These are phyloP conservation scores for Globisporangium emineosum DNA, from an alignment of 352 stramenopile genomes.

Conservation along the genomic window DNA sequence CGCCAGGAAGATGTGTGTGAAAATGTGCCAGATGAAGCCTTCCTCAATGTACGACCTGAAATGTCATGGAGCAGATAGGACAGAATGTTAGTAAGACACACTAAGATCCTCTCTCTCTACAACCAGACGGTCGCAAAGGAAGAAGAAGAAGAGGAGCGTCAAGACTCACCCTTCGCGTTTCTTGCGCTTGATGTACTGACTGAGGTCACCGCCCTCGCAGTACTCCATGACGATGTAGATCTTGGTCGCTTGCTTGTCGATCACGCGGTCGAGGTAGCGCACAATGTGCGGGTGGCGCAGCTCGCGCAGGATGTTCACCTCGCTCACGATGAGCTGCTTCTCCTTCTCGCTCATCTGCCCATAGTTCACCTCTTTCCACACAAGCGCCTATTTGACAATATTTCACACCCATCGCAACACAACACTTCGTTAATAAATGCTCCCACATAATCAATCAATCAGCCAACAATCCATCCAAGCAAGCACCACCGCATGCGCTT, in stretches of 20 bases:
- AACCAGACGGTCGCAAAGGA: not conserved
- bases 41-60: constrained; percentile 89
- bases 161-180: constrained; percentile 74
- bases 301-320: constrained; percentile 94
- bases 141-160: not conserved
- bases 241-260: constrained; percentile 90
- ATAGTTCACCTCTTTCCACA: constrained; percentile 94
- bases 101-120: not conserved
- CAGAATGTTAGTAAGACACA: not conserved
- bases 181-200: constrained; percentile 90
- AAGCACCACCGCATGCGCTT: not conserved
- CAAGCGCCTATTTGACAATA: constrained; percentile 69
- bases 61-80: not conserved
- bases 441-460: not conserved
- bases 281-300: constrained; percentile 92
- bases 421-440: not conserved
- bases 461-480: not conserved
- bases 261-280: constrained; percentile 92
- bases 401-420: not conserved
- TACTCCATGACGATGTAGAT: constrained; percentile 96
- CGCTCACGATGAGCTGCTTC: constrained; percentile 92
- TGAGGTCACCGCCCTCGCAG: constrained; percentile 89
- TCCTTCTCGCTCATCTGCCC: constrained; percentile 92
- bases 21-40: constrained; percentile 91
- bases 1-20: constrained; percentile 90